Conservation (phyloP, 2,329 filamentous ascomycete species). For the Aspergillus quadrilineatus region DNA sequence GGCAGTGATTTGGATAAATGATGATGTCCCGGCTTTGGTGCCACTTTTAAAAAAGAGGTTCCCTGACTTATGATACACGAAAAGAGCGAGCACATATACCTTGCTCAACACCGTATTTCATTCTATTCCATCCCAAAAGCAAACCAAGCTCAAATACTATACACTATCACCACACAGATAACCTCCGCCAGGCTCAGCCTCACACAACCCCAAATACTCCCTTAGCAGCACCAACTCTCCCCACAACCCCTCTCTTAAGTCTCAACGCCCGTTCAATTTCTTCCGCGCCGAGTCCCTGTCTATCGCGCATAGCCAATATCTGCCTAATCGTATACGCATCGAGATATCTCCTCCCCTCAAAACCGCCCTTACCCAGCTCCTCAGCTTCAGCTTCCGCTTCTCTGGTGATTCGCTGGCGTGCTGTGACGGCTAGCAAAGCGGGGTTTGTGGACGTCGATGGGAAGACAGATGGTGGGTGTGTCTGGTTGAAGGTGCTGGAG, state of each 20-base stretch:
- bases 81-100: background rate
- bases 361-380: constrained; percentile 44
- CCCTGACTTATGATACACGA: background rate
- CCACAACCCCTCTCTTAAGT: constrained; percentile 47
- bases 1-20: background rate
- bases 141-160: background rate
- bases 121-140: background rate
- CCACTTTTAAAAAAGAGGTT: background rate
- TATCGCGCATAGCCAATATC: constrained; percentile 50
- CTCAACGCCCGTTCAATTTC: constrained; percentile 49
- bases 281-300: constrained; percentile 32
- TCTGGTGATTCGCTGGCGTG: constrained; percentile 51
- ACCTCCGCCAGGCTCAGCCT: no score
- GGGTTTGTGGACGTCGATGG: constrained; percentile 49
- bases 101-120: background rate
- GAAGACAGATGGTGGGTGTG: constrained; percentile 28
- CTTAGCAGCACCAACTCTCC: constrained; percentile 35
- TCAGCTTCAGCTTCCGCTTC: constrained; percentile 57
- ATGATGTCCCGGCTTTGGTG: background rate
- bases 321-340: constrained; percentile 53
- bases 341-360: constrained; percentile 46
- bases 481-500: constrained; percentile 50
- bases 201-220: constrained; percentile 28
- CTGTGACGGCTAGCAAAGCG: constrained; percentile 53
- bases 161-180: no score